phyloP scores from a whole-genome alignment of 441 rosid species.

The Sinapis alba region DNA sequence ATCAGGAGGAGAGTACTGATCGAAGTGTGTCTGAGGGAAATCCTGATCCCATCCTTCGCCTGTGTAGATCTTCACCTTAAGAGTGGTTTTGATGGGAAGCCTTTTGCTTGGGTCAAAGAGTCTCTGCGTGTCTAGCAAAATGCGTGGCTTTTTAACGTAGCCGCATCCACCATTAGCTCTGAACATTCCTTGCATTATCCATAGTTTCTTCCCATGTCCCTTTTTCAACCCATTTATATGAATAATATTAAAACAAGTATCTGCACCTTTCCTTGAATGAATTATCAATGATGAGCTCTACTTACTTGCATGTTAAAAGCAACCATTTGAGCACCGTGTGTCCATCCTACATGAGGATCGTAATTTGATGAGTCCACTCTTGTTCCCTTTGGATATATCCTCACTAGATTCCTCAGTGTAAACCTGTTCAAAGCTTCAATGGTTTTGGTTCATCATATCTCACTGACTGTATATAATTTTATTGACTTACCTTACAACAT shows the following conservation, averaged over 20 bases:
- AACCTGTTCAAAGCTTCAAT: constrained; percentile 41
- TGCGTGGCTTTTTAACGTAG: constrained; percentile 63
- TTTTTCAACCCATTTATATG: constrained; percentile 17
- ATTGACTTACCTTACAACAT: constrained; percentile 39
- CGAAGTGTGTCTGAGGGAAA: constrained; percentile 62
- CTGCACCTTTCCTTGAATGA: not conserved
- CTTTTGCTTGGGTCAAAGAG: constrained; percentile 45
- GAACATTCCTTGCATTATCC: constrained; percentile 85
- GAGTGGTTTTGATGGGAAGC: constrained; percentile 38
- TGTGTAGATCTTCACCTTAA: constrained; percentile 59
- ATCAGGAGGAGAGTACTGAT: constrained; percentile 80
- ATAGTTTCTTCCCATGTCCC: constrained; percentile 63
- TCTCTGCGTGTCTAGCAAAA: constrained; percentile 26
- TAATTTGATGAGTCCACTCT: constrained; percentile 70
- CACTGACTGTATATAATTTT: constrained; percentile 1
- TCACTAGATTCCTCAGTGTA: constrained; percentile 59
- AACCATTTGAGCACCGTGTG: constrained; percentile 83
- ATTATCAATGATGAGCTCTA: not conserved
- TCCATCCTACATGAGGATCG: constrained; percentile 70
- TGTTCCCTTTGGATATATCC: constrained; percentile 68
- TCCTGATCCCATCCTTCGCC: constrained; percentile 84
- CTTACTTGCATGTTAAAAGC: constrained; percentile 87
- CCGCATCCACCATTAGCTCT: constrained; percentile 73
- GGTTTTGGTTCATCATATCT: constrained; percentile 20
- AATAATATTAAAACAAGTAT: not conserved